Conservation (phyloP, 371 early-diverging fungal species). For the Quaeritorhiza haematococci region DNA sequence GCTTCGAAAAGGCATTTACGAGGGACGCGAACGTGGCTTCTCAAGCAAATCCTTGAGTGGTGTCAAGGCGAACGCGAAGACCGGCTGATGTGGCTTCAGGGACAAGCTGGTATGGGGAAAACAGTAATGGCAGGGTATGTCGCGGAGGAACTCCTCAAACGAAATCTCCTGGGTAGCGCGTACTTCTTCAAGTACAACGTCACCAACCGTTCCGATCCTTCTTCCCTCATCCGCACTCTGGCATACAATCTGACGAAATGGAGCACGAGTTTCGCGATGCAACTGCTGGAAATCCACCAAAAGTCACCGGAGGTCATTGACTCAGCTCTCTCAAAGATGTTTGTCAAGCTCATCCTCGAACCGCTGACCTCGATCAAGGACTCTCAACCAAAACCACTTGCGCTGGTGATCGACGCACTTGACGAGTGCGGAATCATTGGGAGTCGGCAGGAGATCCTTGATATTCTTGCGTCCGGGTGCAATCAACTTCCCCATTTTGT, state of each 20-base stretch:
- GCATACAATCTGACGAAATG: conserved; percentile 1
- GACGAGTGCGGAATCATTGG: conserved; percentile 20
- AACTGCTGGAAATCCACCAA: too few species aligned
- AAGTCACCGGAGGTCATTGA: too few species aligned
- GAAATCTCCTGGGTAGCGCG: conserved; percentile 14
- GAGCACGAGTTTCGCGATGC: too few species aligned
- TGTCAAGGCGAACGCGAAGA: conserved; percentile 3
- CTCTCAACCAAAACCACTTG: neutral
- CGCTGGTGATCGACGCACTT: conserved; percentile 18
- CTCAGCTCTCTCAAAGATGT: too few species aligned
- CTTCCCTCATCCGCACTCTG: conserved; percentile 11
- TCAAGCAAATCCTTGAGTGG: conserved; percentile 1
- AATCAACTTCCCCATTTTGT: conserved; percentile 9
- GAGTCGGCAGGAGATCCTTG: conserved; percentile 12
- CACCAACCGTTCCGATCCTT: conserved; percentile 4
- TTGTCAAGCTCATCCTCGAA: neutral
- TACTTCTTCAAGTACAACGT: conserved; percentile 21
- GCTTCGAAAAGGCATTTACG: conserved; percentile 2
- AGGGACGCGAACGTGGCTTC: conserved; percentile 14
- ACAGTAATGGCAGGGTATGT: conserved; percentile 19
- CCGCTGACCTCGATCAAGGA: neutral
- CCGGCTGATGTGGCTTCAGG: conserved; percentile 13
- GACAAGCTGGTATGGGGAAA: conserved; percentile 19
- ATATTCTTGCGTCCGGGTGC: conserved; percentile 11
- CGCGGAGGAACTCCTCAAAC: conserved; percentile 13